Conservation (phyloP, 2,329 filamentous ascomycete genomes). For the Arthrobotrys entomopaga region DNA sequence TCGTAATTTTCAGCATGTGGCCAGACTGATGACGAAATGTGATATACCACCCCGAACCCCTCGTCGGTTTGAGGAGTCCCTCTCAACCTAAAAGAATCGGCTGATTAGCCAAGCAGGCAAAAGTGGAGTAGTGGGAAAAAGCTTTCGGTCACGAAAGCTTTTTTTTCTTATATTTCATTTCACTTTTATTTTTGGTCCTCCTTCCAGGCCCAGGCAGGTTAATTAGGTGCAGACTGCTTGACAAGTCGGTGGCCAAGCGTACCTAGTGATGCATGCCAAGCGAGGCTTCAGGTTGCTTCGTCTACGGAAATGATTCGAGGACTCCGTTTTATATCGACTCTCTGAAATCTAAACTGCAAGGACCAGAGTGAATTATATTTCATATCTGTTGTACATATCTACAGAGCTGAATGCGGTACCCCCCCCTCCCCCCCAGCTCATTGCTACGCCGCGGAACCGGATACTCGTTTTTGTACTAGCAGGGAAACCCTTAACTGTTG, state of each 20-base stretch:
- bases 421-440: too few species aligned
- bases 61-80: slow-evolving; percentile 31
- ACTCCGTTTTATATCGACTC: too few species aligned
- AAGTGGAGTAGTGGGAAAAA: slow-evolving; percentile 18
- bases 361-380: too few species aligned
- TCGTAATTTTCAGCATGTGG: slow-evolving; percentile 17
- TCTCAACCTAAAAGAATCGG: slow-evolving; percentile 12
- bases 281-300: background rate
- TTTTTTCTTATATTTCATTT: too few species aligned
- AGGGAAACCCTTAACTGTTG: too few species aligned
- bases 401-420: too few species aligned
- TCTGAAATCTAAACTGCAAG: too few species aligned
- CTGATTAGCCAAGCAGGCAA: slow-evolving; percentile 19
- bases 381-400: too few species aligned
- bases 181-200: background rate
- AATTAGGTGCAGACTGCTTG: slow-evolving; percentile 35
- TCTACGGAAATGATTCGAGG: background rate
- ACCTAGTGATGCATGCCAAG: slow-evolving; percentile 35
- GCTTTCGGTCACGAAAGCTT: slow-evolving; percentile 24
- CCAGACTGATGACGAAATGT: slow-evolving; percentile 39
- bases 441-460: too few species aligned
- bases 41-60: background rate
- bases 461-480: too few species aligned
- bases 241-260: slow-evolving; percentile 20
- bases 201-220: slow-evolving; percentile 32